These are phyloP conservation scores for Coniochaeta pulveracea DNA, from an alignment of 2,329 filamentous ascomycete species.

Conservation along the genomic window DNA sequence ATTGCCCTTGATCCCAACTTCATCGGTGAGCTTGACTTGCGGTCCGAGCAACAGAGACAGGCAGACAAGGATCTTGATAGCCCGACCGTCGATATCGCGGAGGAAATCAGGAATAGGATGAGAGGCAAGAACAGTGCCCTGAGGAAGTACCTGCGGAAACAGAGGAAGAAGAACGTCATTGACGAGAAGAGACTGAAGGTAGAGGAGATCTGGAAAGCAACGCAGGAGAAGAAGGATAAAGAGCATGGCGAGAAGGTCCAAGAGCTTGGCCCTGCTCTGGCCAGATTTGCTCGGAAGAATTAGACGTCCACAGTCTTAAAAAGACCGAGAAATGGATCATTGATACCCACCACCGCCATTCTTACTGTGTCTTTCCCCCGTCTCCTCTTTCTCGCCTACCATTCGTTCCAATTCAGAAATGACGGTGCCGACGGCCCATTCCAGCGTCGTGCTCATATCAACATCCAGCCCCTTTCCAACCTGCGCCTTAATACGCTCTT, in stretches of 20 bases:
- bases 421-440: conserved; percentile 57
- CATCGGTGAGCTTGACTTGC: conserved; percentile 76
- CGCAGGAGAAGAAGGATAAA: conserved; percentile 54
- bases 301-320: no score
- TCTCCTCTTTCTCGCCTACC: conserved; percentile 4
- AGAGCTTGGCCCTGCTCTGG: conserved; percentile 76
- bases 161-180: conserved; percentile 84
- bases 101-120: conserved; percentile 63
- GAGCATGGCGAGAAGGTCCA: conserved; percentile 52
- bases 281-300: conserved; percentile 69
- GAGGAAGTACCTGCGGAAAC: conserved; percentile 83
- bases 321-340: no score
- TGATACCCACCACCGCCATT: conserved; percentile 1
- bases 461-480: conserved; percentile 32
- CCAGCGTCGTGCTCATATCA: conserved; percentile 50
- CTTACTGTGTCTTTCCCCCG: background rate
- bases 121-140: conserved; percentile 84
- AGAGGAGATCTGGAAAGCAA: conserved; percentile 69
- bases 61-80: conserved; percentile 72
- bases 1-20: conserved; percentile 90
- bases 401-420: conserved; percentile 31
- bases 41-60: conserved; percentile 65
- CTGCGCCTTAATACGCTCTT: conserved; percentile 35
- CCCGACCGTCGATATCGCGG: conserved; percentile 43
- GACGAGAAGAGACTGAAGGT: conserved; percentile 87